These are phyloP conservation scores for Phlyctochytrium bullatum DNA, from an alignment of 192 early-diverging fungal genomes.

Conservation along the genomic window DNA sequence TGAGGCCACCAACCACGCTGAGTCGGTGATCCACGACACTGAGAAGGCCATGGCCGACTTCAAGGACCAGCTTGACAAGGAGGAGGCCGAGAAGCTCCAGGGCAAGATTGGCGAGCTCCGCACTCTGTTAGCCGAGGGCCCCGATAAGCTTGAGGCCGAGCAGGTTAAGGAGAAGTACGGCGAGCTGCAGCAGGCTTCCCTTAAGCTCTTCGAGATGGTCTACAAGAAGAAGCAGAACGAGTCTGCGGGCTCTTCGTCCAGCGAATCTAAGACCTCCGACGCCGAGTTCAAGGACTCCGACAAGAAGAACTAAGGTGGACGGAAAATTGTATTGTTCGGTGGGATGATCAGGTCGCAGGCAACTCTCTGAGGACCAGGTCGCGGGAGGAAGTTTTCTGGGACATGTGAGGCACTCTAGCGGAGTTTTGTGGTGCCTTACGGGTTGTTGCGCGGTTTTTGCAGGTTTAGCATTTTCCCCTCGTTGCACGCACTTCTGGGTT, in stretches of 20 bases:
- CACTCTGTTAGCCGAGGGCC: constrained; percentile 72
- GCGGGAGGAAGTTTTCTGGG: no score
- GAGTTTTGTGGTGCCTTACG: no score
- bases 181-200: constrained; percentile 81
- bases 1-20: constrained; percentile 91
- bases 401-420: no score
- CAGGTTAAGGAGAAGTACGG: constrained; percentile 83
- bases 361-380: no score
- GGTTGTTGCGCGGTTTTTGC: no score
- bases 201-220: constrained; percentile 98
- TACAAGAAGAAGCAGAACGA: constrained; percentile 75
- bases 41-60: constrained; percentile 96
- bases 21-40: constrained; percentile 86
- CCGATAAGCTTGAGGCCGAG: constrained; percentile 70
- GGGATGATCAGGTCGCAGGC: no score
- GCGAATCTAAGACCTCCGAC: constrained; percentile 36
- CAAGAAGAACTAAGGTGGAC: constrained; percentile 30
- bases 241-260: constrained; percentile 16
- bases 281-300: constrained; percentile 73
- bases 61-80: constrained; percentile 90
- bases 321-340: no score
- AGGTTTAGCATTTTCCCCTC: no score
- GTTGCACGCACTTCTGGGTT: no score
- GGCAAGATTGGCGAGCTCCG: constrained; percentile 79
- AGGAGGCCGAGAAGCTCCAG: constrained; percentile 84